Base-by-base conservation (phyloP, 2,329 filamentous ascomycete genomes). In the Microdochium paspali region DNA sequence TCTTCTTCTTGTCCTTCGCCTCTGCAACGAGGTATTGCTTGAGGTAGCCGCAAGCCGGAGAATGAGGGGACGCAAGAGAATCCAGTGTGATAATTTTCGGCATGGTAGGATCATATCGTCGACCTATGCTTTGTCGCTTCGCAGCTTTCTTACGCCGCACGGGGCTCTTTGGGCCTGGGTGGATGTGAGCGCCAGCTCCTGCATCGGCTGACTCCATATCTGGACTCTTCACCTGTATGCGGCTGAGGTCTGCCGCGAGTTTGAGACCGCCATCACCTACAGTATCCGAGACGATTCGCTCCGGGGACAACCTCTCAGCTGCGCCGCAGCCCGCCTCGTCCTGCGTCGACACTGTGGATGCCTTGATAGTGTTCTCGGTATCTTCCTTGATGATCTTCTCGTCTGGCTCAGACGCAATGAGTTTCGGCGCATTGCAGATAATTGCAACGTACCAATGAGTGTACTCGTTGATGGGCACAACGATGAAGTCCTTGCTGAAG, bases 371-470 rank as follows among this genome's bases (percentile, higher is more conserved):
- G n/a, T n/a, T n/a, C n/a, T n/a, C n/a, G n/a, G n/a, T n/a, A n/a
- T n/a, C n/a, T n/a, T n/a, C n/a, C n/a, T n/a, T n/a, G n/a, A n/a
- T n/a, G n/a, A n/a, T n/a, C n/a, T n/a, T n/a, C n/a, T n/a, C n/a
- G n/a, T n/a, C n/a, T n/a, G n/a, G n/a, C n/a, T n/a, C n/a, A 18
- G 21, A 7, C 13, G 24, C 23, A 24, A 80, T 59, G 21, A 93
- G 72, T 46, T 76, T 82, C 3, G 80, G 77, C 2, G 91, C 76
- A 58, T 98, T 95, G 75, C 89, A 95, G 46, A 98, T 91, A 48
- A 98, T 91, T 13, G 89, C 90, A 54, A 97, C 71, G 65, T 93
- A 97, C 93, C 94, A 98, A 64, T 98, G 93, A 1, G 73, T 68
- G 54, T 80, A 73, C 60, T 96, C 87, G 57, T 95, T 94, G 62